Evolutionary conservation across 139 green algal genomes (phyloP), one percentile per base, ranked within the genome.

Genomic region (Chlamydomonas schloesseri): DNA sequence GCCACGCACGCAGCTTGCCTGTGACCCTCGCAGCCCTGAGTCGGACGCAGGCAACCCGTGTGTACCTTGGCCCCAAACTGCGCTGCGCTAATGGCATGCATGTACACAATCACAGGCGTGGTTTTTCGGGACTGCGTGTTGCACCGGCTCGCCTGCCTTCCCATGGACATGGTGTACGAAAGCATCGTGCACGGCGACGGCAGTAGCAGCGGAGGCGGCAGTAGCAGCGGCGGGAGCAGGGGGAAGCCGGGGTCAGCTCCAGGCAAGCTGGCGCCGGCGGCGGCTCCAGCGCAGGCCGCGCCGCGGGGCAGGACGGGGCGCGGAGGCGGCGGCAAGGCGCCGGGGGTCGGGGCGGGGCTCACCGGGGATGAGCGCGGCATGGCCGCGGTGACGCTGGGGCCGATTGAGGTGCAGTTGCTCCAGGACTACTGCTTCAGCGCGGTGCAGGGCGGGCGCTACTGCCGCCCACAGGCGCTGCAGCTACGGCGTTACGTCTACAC

Each of bases 91-190:
- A n/a, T n/a, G n/a, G n/a, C n/a, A n/a, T n/a, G n/a, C n/a, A n/a
- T n/a, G n/a, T 13, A 50, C 42, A 50, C 8, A 50, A 37, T 46
- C 37, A n/a, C n/a, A 78, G 71, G 42, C 37, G 71, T 78, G 23
- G 42, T 64, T 15, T 78, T 78, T 20, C 71, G 36, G 42, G 42
- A 78, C 46, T 78, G 71, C 37, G 13, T 78, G 14, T 21, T 78
- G 42, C 71, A 78, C 71, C 46, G 71, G 26, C 60, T 26, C 1
- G 21, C 71, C 26, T 78, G 71, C 47, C 9, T 78, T 10, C 71
- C 71, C 26, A 42, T 78, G 42, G 71, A 64, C 21, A 28, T 78
- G 21, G 71, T 78, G 42, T 34, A 78, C 47, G 46, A 78, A 20
- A 78, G 71, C 37, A 78, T 78, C 29, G 42, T 50, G 8, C 42